These are phyloP conservation scores for Artomyces pyxidatus DNA, from an alignment of 768 basidiomycete species.

Conservation along the genomic window DNA sequence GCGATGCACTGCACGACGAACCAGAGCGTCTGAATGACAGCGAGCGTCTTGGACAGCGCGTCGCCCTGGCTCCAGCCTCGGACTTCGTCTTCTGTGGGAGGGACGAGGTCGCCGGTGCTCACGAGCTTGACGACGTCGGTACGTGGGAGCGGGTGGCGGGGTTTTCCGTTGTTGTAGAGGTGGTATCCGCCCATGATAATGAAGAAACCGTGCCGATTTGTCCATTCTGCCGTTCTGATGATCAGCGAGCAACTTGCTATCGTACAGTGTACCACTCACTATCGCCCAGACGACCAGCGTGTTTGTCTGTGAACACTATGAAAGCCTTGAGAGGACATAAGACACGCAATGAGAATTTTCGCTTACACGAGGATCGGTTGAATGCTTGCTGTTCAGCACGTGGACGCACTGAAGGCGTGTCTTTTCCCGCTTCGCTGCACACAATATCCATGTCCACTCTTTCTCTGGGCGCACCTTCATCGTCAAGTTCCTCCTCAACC, in stretches of 20 bases:
- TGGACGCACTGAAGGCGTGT: no score
- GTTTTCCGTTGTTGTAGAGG: slow-evolving; percentile 5
- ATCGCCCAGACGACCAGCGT: not conserved
- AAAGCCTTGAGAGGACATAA: not conserved
- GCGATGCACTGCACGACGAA: slow-evolving; percentile 8
- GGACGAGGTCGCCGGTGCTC: not conserved
- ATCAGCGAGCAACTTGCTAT: not conserved
- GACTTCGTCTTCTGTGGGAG: not conserved
- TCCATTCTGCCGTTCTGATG: slow-evolving; percentile 1
- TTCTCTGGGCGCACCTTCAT: not conserved
- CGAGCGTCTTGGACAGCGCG: not conserved
- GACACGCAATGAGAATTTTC: no score
- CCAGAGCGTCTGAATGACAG: not conserved
- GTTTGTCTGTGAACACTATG: not conserved
- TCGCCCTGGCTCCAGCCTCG: not conserved
- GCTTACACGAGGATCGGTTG: no score
- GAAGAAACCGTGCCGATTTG: slow-evolving; percentile 1
- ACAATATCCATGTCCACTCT: not conserved
- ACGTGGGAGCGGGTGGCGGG: not conserved
- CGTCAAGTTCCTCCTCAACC: not conserved
- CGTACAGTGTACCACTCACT: not conserved
- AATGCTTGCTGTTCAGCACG: no score
- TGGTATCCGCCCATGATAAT: not conserved
- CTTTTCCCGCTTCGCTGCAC: not conserved
- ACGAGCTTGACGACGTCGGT: slow-evolving; percentile 14